Evolutionary conservation across 2,329 filamentous ascomycete genomes (phyloP).

Genomic region (Colletotrichum navitas): DNA sequence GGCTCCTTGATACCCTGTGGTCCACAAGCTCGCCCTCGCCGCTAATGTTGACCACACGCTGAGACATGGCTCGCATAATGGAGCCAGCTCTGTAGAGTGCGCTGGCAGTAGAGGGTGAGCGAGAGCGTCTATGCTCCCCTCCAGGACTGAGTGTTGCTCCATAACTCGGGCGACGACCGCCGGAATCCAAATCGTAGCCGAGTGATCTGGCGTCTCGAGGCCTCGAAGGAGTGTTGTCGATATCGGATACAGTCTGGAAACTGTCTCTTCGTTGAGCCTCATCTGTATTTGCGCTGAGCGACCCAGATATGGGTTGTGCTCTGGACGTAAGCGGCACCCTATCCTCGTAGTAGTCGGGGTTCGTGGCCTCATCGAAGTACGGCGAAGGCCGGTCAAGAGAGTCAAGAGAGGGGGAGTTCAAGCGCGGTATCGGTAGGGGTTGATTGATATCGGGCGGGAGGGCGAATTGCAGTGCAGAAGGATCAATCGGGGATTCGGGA

Average conservation of each 20-base stretch:
- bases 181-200: conserved; percentile 65
- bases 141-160: conserved; percentile 67
- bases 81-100: conserved; percentile 79
- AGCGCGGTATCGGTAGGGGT: conserved; percentile 38
- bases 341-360: conserved; percentile 66
- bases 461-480: conserved; percentile 65
- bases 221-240: conserved; percentile 67
- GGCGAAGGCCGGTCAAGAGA: conserved; percentile 49
- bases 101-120: conserved; percentile 72
- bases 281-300: conserved; percentile 56
- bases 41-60: conserved; percentile 96
- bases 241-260: conserved; percentile 68
- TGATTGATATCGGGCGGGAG: conserved; percentile 65
- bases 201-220: conserved; percentile 66
- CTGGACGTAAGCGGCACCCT: conserved; percentile 68
- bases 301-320: conserved; percentile 67
- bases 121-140: conserved; percentile 64
- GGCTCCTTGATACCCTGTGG: conserved; percentile 73
- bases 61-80: conserved; percentile 88
- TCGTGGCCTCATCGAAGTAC: conserved; percentile 51
- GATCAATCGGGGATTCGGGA: conserved; percentile 65
- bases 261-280: conserved; percentile 64
- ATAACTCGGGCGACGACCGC: conserved; percentile 70
- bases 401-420: conserved; percentile 45
- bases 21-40: conserved; percentile 90